These are phyloP conservation scores for Colletotrichum destructivum DNA, from an alignment of 2,329 filamentous ascomycete species.

Conservation along the genomic window DNA sequence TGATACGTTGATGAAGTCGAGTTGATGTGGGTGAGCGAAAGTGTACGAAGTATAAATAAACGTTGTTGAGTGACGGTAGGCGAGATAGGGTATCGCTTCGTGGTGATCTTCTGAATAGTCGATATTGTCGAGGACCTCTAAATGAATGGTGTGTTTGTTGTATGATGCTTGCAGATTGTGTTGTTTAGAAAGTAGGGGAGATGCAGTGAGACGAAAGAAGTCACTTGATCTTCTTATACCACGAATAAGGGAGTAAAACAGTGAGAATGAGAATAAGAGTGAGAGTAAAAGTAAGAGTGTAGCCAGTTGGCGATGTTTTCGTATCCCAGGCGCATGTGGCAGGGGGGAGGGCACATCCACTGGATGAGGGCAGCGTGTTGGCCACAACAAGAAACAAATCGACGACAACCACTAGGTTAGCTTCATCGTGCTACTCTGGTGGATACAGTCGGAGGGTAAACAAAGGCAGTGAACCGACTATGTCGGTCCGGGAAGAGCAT, in stretches of 20 bases:
- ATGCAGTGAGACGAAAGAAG: conserved; percentile 14
- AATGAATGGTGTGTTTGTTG: conserved; percentile 27
- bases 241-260: neutral
- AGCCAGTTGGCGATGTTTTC: conserved; percentile 41
- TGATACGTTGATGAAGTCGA: neutral
- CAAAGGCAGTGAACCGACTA: conserved; percentile 25
- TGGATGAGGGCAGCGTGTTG: conserved; percentile 37
- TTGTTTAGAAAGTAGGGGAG: conserved; percentile 7
- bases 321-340: conserved; percentile 32
- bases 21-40: neutral
- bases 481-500: conserved; percentile 1
- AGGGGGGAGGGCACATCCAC: conserved; percentile 12
- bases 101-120: neutral
- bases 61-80: conserved; percentile 26
- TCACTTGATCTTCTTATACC: conserved; percentile 41
- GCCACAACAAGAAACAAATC: conserved; percentile 35
- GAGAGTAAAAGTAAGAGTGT: neutral
- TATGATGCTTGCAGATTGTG: conserved; percentile 16
- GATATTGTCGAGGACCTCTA: conserved; percentile 14
- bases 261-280: neutral
- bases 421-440: conserved; percentile 9
- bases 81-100: neutral
- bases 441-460: conserved; percentile 14
- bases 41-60: neutral
- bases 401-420: conserved; percentile 30